Percentiles rank a stretch among this genome's conserved stretches.
Evolutionary conservation across 2,329 filamentous ascomycete species (phyloP).

Genomic region (Teratosphaeria pseudoeucalypti): DNA sequence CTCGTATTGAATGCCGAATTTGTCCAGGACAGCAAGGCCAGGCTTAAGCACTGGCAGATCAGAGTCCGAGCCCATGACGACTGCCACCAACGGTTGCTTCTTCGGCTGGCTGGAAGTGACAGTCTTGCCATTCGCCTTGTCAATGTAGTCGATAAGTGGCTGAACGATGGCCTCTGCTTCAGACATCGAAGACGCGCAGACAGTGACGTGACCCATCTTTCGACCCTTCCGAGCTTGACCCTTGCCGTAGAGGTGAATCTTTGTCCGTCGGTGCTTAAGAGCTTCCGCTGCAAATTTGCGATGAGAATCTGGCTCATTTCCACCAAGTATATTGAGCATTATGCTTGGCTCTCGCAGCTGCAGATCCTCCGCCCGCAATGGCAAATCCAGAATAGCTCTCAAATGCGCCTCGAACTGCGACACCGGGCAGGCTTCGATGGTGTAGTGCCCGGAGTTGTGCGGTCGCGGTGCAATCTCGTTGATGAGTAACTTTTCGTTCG

Average conservation of each 20-base stretch:
- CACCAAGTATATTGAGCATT: conserved; percentile 75
- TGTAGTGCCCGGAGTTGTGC: conserved; percentile 92
- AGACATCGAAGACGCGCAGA: conserved; percentile 58
- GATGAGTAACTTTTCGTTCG: conserved; percentile 60
- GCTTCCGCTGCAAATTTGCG: conserved; percentile 47
- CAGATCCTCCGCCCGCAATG: conserved; percentile 43
- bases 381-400: conserved; percentile 64
- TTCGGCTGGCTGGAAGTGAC: conserved; percentile 12
- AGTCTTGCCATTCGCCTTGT: conserved; percentile 42
- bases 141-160: conserved; percentile 56
- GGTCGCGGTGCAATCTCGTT: conserved; percentile 78
- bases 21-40: conserved; percentile 54
- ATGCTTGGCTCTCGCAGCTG: conserved; percentile 52
- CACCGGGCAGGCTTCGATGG: conserved; percentile 79
- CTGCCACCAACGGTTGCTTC: conserved; percentile 51
- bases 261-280: conserved; percentile 44
- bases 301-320: conserved; percentile 55
- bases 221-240: conserved; percentile 69
- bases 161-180: conserved; percentile 59
- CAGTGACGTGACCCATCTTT: conserved; percentile 91
- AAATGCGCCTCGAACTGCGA: conserved; percentile 92
- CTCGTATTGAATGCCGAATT: conserved; percentile 63
- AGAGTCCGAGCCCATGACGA: conserved; percentile 78
- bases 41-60: conserved; percentile 59
- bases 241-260: conserved; percentile 87